Evolutionary conservation across 1,284 basidiomycete species (phyloP).

Genomic region (Boletus holoroseus): DNA sequence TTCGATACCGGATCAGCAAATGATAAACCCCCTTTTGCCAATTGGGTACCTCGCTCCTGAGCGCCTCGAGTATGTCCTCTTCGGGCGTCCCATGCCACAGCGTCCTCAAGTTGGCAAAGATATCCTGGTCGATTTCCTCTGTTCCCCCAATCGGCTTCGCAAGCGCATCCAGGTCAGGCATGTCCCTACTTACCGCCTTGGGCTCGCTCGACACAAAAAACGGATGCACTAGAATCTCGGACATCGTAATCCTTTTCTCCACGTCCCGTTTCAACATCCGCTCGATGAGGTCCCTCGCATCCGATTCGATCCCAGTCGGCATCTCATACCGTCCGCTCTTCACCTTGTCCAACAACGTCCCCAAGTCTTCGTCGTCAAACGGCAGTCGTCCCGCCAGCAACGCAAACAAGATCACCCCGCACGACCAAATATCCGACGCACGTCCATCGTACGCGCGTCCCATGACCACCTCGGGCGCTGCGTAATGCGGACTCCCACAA

Average conservation of each 20-base stretch:
- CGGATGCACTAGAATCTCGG: conserved; percentile 81
- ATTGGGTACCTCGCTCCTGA: conserved; percentile 63
- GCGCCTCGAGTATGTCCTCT: conserved; percentile 61
- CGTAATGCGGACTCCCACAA: conserved; percentile 96
- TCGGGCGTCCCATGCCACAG: conserved; percentile 82
- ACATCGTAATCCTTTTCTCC: conserved; percentile 80
- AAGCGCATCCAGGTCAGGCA: conserved; percentile 66
- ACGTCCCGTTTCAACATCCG: conserved; percentile 88
- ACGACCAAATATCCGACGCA: conserved; percentile 95
- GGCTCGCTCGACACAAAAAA: conserved; percentile 75
- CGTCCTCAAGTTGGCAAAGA: conserved; percentile 86
- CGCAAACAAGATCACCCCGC: conserved; percentile 93
- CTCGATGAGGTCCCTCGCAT: conserved; percentile 78
- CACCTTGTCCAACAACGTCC: conserved; percentile 77
- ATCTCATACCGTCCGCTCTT: conserved; percentile 79
- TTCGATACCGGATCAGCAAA: conserved; percentile 75
- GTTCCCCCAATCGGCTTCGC: conserved; percentile 57
- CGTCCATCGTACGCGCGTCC: conserved; percentile 87
- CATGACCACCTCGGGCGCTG: conserved; percentile 90
- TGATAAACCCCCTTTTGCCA: conserved; percentile 95
- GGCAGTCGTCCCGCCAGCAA: conserved; percentile 88
- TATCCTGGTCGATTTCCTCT: conserved; percentile 79
- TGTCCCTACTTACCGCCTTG: conserved; percentile 44
- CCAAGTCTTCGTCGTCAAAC: conserved; percentile 86
- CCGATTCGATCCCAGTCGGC: conserved; percentile 72